These are phyloP conservation scores for Tylopilus subfusipes DNA, from an alignment of 768 basidiomycete species.

Conservation along the genomic window DNA sequence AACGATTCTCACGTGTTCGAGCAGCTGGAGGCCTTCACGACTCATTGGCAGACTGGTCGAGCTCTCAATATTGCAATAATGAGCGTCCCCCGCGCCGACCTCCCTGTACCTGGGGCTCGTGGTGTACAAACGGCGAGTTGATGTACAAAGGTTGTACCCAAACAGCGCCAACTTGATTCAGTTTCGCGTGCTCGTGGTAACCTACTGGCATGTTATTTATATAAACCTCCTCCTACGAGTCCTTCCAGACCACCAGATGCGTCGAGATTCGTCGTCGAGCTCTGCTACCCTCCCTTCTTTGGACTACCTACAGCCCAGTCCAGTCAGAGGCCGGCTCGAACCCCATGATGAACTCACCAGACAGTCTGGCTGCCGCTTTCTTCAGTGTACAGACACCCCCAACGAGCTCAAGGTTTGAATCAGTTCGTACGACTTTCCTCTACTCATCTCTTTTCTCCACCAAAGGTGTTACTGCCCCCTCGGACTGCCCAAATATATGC, in stretches of 20 bases:
- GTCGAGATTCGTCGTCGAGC: conserved; percentile 21
- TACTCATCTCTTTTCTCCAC: conserved; percentile 4
- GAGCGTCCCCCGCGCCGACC: no score
- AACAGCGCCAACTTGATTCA: conserved; percentile 14
- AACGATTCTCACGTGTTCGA: neutral
- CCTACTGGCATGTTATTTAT: conserved; percentile 1
- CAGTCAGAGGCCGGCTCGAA: conserved; percentile 73
- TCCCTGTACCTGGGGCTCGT: no score
- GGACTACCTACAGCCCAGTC: conserved; percentile 58
- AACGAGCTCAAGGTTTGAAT: conserved; percentile 66
- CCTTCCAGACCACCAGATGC: conserved; percentile 19
- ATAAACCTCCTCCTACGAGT: conserved; percentile 1
- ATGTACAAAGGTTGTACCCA: conserved; percentile 28
- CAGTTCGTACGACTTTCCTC: neutral
- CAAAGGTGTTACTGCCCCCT: conserved; percentile 65
- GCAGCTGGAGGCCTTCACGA: neutral
- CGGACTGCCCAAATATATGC: conserved; percentile 63
- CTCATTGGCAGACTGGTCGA: no score
- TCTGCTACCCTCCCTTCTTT: conserved; percentile 33
- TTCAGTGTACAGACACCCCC: conserved; percentile 74
- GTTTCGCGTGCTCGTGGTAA: conserved; percentile 17
- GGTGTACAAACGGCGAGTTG: neutral
- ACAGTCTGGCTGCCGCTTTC: conserved; percentile 63
- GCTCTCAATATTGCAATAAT: no score
- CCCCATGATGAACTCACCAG: conserved; percentile 49